A percentile compares a stretch with the other conserved stretches of the same genome.
These are phyloP conservation scores for Sclerotinia subarctica DNA, from an alignment of 2,329 filamentous ascomycete genomes.

Conservation along the genomic window DNA sequence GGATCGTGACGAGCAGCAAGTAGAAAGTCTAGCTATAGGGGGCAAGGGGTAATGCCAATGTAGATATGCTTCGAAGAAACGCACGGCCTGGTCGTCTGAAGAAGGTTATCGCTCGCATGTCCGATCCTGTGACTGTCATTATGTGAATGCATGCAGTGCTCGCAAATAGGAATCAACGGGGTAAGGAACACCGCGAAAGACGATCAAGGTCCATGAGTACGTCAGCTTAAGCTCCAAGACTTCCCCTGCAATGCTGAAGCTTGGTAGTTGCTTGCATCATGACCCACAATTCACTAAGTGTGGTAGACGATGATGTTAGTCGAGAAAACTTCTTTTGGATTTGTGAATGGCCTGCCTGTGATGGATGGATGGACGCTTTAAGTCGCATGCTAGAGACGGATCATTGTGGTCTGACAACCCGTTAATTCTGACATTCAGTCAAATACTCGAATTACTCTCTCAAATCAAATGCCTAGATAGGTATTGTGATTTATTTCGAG, in stretches of 20 bases:
- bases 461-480: not conserved
- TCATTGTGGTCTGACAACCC: not conserved
- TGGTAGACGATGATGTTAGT: not conserved
- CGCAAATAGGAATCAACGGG: not conserved
- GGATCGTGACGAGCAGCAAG: slow-evolving; percentile 1
- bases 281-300: not conserved
- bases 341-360: not conserved
- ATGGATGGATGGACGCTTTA: not conserved
- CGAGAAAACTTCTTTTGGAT: not conserved
- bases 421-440: not conserved
- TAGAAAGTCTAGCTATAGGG: not conserved
- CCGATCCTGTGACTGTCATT: not conserved
- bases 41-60: not conserved
- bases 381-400: not conserved
- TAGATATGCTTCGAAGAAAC: not conserved
- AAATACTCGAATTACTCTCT: not conserved
- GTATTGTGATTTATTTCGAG: not conserved
- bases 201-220: not conserved
- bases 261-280: not conserved
- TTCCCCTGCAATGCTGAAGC: not conserved
- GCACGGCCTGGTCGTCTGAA: not conserved
- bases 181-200: not conserved
- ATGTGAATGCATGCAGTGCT: not conserved
- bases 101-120: not conserved
- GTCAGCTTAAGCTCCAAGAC: not conserved